These are phyloP conservation scores for Eucalyptus camaldulensis DNA, from an alignment of 345 rosid species.

Conservation along the genomic window DNA sequence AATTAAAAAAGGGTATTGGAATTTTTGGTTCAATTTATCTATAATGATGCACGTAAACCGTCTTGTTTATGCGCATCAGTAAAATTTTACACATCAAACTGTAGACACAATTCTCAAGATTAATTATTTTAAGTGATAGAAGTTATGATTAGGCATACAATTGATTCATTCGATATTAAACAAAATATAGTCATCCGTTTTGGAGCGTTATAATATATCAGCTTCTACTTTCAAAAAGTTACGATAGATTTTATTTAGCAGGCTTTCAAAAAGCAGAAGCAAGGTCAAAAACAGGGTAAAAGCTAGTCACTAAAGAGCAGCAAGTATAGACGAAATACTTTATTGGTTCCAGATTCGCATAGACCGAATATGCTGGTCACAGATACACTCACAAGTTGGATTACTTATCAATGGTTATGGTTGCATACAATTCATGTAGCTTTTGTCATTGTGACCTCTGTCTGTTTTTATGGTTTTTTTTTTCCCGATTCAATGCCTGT, in stretches of 20 bases:
- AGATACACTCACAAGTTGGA: background rate
- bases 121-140: background rate
- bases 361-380: background rate
- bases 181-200: background rate
- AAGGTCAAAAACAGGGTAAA: background rate
- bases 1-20: background rate
- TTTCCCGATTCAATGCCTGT: background rate
- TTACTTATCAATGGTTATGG: background rate
- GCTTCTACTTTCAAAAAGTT: background rate
- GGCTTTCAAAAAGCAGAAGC: background rate
- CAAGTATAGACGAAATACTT: background rate
- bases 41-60: background rate
- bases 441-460: background rate
- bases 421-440: background rate
- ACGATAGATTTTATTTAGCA: background rate
- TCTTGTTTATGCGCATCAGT: rapidly evolving
- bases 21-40: background rate
- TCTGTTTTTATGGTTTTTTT: background rate
- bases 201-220: background rate
- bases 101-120: background rate
- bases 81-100: background rate
- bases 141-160: background rate
- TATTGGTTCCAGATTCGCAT: background rate
- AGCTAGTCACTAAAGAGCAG: background rate
- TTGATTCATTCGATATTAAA: background rate